Base-by-base conservation (phyloP, 2,329 filamentous ascomycete species). In the Talaromyces sp. region DNA sequence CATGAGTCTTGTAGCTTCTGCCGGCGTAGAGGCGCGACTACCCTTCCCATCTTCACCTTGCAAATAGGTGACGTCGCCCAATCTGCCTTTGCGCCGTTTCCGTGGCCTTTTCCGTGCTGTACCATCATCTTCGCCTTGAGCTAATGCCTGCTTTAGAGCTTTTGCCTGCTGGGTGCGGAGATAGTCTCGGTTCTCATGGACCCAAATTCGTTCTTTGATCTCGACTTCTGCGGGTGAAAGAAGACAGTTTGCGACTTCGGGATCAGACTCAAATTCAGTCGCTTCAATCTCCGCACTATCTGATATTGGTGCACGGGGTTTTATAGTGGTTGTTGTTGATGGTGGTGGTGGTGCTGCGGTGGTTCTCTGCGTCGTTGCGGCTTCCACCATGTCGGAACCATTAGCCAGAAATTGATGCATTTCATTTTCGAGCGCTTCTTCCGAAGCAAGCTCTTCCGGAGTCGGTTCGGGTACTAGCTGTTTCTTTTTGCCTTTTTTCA, bases 161-260 rank as follows among this genome's bases (percentile, higher is more conserved):
- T 94, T 96, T 60, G 89, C 85, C 68, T 97, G 91, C 69, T 95
- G 88, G 51, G 86, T 83, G 8, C 93, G 89, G 39, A 99, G 80
- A 83, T 92, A 99, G 64, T 95, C 91, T 70, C 94, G 91, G 73
- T 99, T 97, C 69, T 92, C 87, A 60, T 93, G 92, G 43, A 96
- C 86, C 94, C 94, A 99, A 54, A 97, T 89, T 60, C 86, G 85
- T 72, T 97, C 92, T 72, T 97, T 97, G 68, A 91, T 84, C 35
- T 83, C 83, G 2, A 87, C 84, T 74, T 97, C 92, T 2, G 84
- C 83, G 1, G 86, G 82, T 0, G 81, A 83, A 5, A 97, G 80
- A 36, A 91, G 74, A 68, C 92, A 96, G 65, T 89, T 89, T 60
- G 82, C 77, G 5, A 99, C 91, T 72, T 99, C 94, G 0, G 86